Conservation (phyloP, 495 filamentous ascomycete genomes). For the Podospora pseudocomata region DNA sequence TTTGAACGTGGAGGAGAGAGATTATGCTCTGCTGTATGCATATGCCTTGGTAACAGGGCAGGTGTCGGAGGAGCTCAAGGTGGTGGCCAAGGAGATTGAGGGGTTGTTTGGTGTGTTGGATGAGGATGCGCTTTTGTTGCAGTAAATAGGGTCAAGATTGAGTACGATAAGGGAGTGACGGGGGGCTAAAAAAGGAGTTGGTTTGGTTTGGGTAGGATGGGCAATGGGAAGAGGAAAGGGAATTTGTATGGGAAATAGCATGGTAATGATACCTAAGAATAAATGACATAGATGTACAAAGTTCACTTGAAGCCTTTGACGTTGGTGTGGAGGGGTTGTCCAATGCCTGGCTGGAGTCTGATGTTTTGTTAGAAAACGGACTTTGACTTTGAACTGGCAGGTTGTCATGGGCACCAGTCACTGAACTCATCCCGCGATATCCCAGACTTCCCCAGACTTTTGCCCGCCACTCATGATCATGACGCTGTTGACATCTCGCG, state of each 20-base stretch:
- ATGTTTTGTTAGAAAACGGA: neutral
- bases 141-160: constrained; percentile 34
- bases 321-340: neutral
- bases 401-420: neutral
- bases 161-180: neutral
- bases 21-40: constrained; percentile 53
- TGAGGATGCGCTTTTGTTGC: constrained; percentile 68
- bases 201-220: neutral
- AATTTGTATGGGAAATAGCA: neutral
- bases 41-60: constrained; percentile 64
- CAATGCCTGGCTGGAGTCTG: neutral
- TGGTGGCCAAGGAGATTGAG: constrained; percentile 64
- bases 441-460: neutral
- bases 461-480: neutral
- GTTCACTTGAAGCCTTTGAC: neutral
- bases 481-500: neutral
- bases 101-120: constrained; percentile 70
- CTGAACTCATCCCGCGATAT: neutral
- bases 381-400: neutral
- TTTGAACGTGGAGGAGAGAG: constrained; percentile 43
- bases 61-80: constrained; percentile 65
- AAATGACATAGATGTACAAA: neutral
- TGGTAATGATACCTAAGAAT: neutral
- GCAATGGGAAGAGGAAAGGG: neutral
- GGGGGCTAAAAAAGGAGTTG: neutral